Conservation (phyloP, 805 yeast species). For the Zygosaccharomyces bisporus region DNA sequence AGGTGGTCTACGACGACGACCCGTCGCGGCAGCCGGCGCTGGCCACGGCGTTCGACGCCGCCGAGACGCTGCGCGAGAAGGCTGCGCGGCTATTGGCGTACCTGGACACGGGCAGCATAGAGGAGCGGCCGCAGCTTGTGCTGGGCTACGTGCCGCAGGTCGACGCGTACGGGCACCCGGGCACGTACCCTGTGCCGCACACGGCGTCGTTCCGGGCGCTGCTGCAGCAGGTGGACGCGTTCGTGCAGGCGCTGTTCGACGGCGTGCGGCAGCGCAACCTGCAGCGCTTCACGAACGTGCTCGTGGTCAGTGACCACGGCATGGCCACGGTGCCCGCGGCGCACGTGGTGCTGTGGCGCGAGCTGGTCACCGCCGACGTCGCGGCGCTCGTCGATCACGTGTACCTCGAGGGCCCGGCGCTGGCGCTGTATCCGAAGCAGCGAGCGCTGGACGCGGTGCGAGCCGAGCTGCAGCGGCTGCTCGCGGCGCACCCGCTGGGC, state of each 20-base stretch:
- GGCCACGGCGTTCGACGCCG: conserved; percentile 58
- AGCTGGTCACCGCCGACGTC: conserved; percentile 48
- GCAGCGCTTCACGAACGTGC: conserved; percentile 61
- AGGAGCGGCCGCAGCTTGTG: conserved; percentile 67
- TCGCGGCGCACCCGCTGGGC: background rate
- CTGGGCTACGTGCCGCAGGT: conserved; percentile 77
- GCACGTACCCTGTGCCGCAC: conserved; percentile 51
- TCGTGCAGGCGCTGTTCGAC: conserved; percentile 47
- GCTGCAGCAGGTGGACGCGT: conserved; percentile 59
- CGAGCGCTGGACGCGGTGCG: background rate
- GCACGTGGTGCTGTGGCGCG: conserved; percentile 67
- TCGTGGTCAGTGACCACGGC: conserved; percentile 88
- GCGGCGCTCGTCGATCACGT: conserved; percentile 10
- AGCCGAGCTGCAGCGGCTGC: background rate
- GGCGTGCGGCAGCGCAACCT: conserved; percentile 55
- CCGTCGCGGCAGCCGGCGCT: background rate
- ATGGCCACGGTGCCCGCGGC: conserved; percentile 77
- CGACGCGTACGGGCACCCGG: conserved; percentile 71
- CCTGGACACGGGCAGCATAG: conserved; percentile 53
- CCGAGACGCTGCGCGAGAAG: conserved; percentile 53
- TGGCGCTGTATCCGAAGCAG: conserved; percentile 13
- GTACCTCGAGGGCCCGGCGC: conserved; percentile 20
- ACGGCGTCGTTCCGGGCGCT: conserved; percentile 8
- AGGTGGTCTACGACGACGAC: conserved; percentile 40
- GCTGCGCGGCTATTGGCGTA: conserved; percentile 54